A percentile compares a stretch with the other conserved stretches of the same genome.
phyloP scores from a whole-genome alignment of 1,139 yeast genomes.

The Sugiyamaella pinicola region DNA sequence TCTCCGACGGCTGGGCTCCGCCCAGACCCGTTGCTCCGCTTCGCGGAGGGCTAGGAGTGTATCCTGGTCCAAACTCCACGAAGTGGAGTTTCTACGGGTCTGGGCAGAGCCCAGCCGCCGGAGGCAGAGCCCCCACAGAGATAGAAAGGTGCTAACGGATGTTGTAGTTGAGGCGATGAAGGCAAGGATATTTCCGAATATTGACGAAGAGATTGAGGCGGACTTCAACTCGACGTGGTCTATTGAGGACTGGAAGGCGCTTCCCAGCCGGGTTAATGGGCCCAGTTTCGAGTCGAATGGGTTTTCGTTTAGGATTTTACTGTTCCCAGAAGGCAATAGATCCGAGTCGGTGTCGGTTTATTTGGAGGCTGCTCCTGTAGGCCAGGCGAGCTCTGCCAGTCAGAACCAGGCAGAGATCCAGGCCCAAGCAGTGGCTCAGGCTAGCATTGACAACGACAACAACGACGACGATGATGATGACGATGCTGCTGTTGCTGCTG shows the following conservation, averaged over 20 bases:
- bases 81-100: too few species aligned
- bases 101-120: too few species aligned
- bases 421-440: slow-evolving; percentile 11
- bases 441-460: too few species aligned
- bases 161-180: slow-evolving; percentile 36
- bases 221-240: slow-evolving; percentile 64
- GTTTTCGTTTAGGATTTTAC: slow-evolving; percentile 68
- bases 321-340: slow-evolving; percentile 66
- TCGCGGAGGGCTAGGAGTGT: too few species aligned
- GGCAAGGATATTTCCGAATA: slow-evolving; percentile 34
- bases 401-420: slow-evolving; percentile 3
- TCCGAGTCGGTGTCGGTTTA: slow-evolving; percentile 40
- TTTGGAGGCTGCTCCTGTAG: slow-evolving; percentile 40
- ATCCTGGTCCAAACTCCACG: too few species aligned
- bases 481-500: background rate
- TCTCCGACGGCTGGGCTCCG: too few species aligned
- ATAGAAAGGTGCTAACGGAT: too few species aligned
- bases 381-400: background rate
- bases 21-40: too few species aligned
- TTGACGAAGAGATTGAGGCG: slow-evolving; percentile 42
- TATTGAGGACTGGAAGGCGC: slow-evolving; percentile 62
- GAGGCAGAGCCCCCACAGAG: too few species aligned
- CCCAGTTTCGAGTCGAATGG: slow-evolving; percentile 66
- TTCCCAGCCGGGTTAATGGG: slow-evolving; percentile 51
- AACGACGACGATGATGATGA: background rate